Evolutionary conservation across 2,329 filamentous ascomycete genomes (phyloP).

Genomic region (Penicillium sp.): DNA sequence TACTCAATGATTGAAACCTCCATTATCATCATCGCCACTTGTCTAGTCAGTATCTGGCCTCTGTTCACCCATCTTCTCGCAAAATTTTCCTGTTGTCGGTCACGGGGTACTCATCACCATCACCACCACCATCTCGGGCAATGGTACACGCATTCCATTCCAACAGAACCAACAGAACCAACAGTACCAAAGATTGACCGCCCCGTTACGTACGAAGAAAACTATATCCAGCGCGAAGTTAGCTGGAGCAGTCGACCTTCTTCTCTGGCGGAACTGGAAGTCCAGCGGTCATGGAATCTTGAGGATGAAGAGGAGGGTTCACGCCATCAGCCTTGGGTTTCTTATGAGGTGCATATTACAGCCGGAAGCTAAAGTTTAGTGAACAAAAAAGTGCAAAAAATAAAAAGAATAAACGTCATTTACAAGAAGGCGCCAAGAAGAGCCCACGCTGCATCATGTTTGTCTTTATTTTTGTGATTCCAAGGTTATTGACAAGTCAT

Average conservation of each 20-base stretch:
- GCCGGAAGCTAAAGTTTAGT: background rate
- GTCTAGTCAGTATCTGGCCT: constrained; percentile 24
- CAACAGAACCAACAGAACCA: background rate
- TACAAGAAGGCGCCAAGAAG: too few relatives aligned
- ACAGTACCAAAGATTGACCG: constrained; percentile 1
- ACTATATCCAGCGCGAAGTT: background rate
- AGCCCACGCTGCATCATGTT: too few relatives aligned
- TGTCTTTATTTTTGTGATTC: too few relatives aligned
- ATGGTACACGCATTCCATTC: constrained; percentile 11
- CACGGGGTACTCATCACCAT: background rate
- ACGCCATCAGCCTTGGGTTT: background rate
- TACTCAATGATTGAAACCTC: constrained; percentile 20
- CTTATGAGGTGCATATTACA: background rate
- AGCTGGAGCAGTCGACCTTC: constrained; percentile 5
- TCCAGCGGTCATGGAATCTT: constrained; percentile 10
- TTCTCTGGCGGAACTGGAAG: constrained; percentile 18
- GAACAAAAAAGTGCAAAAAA: background rate
- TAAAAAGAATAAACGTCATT: too few relatives aligned
- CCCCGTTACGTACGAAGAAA: background rate
- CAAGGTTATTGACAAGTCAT: background rate
- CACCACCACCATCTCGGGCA: background rate
- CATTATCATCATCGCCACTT: constrained; percentile 23
- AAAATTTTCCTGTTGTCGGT: background rate
- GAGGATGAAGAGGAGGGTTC: background rate
- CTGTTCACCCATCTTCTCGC: constrained; percentile 7